Conservation (phyloP, 2,329 filamentous ascomycete genomes). For the Madurella fahalii region DNA sequence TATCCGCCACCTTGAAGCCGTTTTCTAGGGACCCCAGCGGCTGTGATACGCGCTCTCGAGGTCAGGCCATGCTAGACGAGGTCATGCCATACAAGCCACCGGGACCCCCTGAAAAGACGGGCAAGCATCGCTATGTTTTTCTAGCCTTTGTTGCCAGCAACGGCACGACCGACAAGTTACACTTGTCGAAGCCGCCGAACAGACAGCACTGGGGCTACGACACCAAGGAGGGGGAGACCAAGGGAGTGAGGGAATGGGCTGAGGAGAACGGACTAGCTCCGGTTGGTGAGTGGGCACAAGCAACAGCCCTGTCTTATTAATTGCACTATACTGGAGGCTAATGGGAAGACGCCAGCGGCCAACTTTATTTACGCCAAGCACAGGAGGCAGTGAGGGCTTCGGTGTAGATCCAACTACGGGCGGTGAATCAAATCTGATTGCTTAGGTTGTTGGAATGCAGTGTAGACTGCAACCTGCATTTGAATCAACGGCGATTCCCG, state of each 20-base stretch:
- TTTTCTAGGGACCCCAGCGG: neutral
- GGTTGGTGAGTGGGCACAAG: slow-evolving; percentile 34
- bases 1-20: slow-evolving; percentile 20
- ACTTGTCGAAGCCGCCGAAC: slow-evolving; percentile 34
- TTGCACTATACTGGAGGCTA: neutral
- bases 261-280: slow-evolving; percentile 38
- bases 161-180: slow-evolving; percentile 35
- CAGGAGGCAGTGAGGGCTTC: slow-evolving; percentile 32
- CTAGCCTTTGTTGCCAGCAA: slow-evolving; percentile 38
- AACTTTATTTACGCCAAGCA: slow-evolving; percentile 42
- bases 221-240: slow-evolving; percentile 12
- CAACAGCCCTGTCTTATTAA: neutral
- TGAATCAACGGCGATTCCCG: too few relatives aligned
- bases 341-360: slow-evolving; percentile 29
- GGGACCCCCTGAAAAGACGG: slow-evolving; percentile 38
- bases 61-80: slow-evolving; percentile 28
- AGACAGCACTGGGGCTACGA: slow-evolving; percentile 40
- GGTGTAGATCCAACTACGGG: neutral
- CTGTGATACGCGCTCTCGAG: neutral
- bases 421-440: too few relatives aligned
- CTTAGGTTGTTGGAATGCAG: too few relatives aligned
- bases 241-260: slow-evolving; percentile 39
- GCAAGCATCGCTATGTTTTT: slow-evolving; percentile 43
- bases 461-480: too few relatives aligned
- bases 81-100: slow-evolving; percentile 40